A percentile compares a stretch with the other conserved stretches of the same genome.
Conservation (phyloP, 805 yeast species). For the Candida jianshihensis region DNA sequence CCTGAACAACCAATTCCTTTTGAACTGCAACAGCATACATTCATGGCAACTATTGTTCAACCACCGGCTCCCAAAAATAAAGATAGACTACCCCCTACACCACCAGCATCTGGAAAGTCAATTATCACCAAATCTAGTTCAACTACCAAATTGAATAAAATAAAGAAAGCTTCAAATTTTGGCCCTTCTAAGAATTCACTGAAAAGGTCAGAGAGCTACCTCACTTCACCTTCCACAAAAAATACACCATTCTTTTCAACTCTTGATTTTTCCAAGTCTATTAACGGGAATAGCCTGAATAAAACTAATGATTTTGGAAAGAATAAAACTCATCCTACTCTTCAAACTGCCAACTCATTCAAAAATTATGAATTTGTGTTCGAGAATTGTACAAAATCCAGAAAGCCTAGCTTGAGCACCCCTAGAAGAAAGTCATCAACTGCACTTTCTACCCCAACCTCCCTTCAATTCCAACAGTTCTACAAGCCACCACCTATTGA, state of each 20-base stretch:
- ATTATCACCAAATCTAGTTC: constrained; percentile 15
- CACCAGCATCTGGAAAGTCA: constrained; percentile 7
- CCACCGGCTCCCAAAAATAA: background rate
- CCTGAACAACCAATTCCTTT: background rate
- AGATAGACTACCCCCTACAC: constrained; percentile 8
- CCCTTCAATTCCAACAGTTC: constrained; percentile 12
- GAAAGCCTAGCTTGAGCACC: constrained; percentile 5
- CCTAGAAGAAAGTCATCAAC: constrained; percentile 13
- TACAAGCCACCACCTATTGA: constrained; percentile 21
- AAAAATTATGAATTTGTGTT: constrained; percentile 21
- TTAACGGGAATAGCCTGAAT: background rate
- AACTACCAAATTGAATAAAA: constrained; percentile 16
- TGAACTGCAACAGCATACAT: constrained; percentile 3
- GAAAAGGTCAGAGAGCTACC: constrained; percentile 21
- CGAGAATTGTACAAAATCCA: constrained; percentile 12
- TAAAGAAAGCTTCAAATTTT: constrained; percentile 15
- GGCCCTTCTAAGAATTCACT: constrained; percentile 5
- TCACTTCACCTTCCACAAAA: constrained; percentile 5
- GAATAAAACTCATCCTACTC: constrained; percentile 1
- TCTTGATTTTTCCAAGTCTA: constrained; percentile 18
- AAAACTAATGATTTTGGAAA: background rate
- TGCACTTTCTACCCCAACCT: constrained; percentile 13
- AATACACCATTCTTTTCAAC: constrained; percentile 16
- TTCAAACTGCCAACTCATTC: constrained; percentile 7
- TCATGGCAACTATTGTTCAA: background rate